Evolutionary conservation across 2,329 filamentous ascomycete species (phyloP), one percentile per base, ranked within the genome.

Genomic region (Pseudogymnoascus sp.): DNA sequence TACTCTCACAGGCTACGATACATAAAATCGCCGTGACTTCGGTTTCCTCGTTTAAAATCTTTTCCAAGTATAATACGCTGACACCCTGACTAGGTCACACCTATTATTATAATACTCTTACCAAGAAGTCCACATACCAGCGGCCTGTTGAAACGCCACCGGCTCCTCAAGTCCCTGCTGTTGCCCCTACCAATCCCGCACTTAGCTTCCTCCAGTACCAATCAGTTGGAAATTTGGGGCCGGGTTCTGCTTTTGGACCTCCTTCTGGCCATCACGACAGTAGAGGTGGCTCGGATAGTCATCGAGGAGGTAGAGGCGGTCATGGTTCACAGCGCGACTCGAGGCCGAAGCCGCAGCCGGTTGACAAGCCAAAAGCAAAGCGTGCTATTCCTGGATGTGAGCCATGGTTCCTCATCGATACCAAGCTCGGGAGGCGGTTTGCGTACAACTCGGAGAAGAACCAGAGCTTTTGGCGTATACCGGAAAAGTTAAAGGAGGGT

Each of bases 391-490:
- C 92, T 0, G 88, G 88, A 2, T 90, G 86, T 70, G 88, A 89
- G 69, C 90, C 92, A 14, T 99, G 95, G 95, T 77, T 96, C 0
- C 79, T 99, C 3, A 91, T 99, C n/a, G 90, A 89, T 73, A 99
- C 95, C 0, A 97, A 91, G 73, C 86, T 93, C 66, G 90, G 91
- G 21, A 83, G 95, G 64, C 84, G 93, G 61, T 99, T 99, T 72
- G 92, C 93, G 2, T 90, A 96, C 78, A 96, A 99, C 69, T 84
- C 87, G 0, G 83, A 84, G 62, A 96, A 93, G 68, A 90, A 93
- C 38, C 83, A 92, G 68, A 97, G 93, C 75, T 92, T 92, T 75
- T 99, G 96, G 95, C 91, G 91, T 71, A 95, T 97, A 70, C 95
- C 95, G 0, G 85, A 91, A 63, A 88, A 95, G 73, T 81, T 99